Conservation (phyloP, 805 yeast genomes). For the Wickerhamiella dianesei region DNA sequence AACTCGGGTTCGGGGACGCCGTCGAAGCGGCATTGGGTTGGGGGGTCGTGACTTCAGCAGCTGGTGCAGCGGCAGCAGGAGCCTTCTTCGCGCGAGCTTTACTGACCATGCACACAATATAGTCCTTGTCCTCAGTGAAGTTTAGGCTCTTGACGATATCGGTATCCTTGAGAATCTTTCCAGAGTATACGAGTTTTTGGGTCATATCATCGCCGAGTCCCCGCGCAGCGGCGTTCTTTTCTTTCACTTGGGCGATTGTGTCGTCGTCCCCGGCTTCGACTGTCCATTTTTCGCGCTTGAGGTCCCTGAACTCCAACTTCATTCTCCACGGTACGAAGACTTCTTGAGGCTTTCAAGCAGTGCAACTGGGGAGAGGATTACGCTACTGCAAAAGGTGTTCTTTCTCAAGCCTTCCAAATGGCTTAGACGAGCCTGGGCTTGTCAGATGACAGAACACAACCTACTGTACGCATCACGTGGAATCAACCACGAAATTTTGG, state of each 20-base stretch:
- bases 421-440: no score
- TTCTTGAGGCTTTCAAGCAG: no score
- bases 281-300: slow-evolving; percentile 79
- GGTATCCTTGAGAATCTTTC: slow-evolving; percentile 76
- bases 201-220: slow-evolving; percentile 50
- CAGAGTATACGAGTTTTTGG: slow-evolving; percentile 84
- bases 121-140: slow-evolving; percentile 69
- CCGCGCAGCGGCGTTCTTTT: slow-evolving; percentile 53
- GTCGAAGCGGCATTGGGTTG: slow-evolving; percentile 18
- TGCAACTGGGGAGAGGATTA: no score
- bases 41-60: neutral
- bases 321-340: slow-evolving; percentile 33
- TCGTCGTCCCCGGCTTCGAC: slow-evolving; percentile 60
- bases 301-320: slow-evolving; percentile 78
- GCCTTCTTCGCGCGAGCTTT: slow-evolving; percentile 26
- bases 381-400: no score
- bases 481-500: no score
- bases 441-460: no score
- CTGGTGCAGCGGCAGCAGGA: slow-evolving; percentile 6
- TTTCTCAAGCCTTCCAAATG: no score
- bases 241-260: slow-evolving; percentile 59
- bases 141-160: slow-evolving; percentile 59
- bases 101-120: slow-evolving; percentile 83
- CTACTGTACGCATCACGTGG: no score
- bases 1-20: slow-evolving; percentile 14